phyloP scores from a whole-genome alignment of 2,329 filamentous ascomycete species.

The Botrytis deweyae region DNA sequence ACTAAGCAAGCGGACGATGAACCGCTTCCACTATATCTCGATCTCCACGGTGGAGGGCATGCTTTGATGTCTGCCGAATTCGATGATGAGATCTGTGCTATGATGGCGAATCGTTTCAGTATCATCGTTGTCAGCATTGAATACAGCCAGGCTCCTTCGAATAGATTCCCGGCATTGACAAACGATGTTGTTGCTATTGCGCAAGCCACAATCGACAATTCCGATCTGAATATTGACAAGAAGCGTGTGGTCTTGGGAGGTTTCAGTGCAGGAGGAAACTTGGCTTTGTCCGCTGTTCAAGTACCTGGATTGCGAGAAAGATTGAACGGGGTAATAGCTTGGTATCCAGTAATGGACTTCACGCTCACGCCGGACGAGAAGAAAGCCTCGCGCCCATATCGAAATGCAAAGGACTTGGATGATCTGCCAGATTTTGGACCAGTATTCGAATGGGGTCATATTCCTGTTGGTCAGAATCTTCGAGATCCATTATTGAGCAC shows the following conservation, averaged over 20 bases:
- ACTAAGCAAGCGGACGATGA: constrained; percentile 39
- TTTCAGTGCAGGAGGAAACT: constrained; percentile 53
- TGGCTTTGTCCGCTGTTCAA: constrained; percentile 46
- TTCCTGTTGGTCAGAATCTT: constrained; percentile 31
- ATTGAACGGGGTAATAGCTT: constrained; percentile 43
- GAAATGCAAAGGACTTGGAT: constrained; percentile 30
- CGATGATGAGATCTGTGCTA: constrained; percentile 49
- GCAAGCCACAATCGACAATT: constrained; percentile 45
- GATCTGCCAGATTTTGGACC: constrained; percentile 26
- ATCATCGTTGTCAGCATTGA: constrained; percentile 50
- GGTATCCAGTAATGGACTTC: constrained; percentile 49
- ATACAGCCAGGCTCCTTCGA: constrained; percentile 49
- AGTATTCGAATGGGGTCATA: constrained; percentile 33
- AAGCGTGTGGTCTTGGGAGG: constrained; percentile 46
- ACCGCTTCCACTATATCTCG: constrained; percentile 46
- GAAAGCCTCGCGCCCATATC: constrained; percentile 38
- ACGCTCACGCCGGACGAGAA: constrained; percentile 39
- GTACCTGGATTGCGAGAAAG: constrained; percentile 39
- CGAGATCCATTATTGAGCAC: constrained; percentile 33
- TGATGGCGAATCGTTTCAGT: constrained; percentile 44
- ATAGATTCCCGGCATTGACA: constrained; percentile 46
- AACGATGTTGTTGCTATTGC: constrained; percentile 49
- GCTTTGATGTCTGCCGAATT: constrained; percentile 45
- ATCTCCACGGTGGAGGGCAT: constrained; percentile 55
- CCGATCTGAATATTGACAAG: constrained; percentile 47